phyloP scores from a whole-genome alignment of 345 rosid genomes.

The Citrus inodora region DNA sequence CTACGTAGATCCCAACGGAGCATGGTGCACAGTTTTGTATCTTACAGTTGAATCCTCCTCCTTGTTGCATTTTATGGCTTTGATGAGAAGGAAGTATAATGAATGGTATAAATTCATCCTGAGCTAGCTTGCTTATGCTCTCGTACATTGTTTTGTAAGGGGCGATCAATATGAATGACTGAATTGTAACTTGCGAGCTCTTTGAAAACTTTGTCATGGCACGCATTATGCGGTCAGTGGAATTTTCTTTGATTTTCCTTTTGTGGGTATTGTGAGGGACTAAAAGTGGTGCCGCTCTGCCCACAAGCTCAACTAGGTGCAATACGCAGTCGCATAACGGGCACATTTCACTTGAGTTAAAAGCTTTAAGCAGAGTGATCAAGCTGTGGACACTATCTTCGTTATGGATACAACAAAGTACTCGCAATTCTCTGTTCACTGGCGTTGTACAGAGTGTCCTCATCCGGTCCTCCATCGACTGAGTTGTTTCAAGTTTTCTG shows the following conservation, averaged over 20 bases:
- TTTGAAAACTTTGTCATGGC: conserved; percentile 22
- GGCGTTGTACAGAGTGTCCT: conserved; percentile 11
- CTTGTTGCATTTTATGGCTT: not conserved
- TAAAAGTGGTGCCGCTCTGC: conserved; percentile 22
- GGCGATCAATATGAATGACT: conserved; percentile 21
- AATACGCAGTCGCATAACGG: conserved; percentile 13
- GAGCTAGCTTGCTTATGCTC: conserved; percentile 27
- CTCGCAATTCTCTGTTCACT: conserved; percentile 8
- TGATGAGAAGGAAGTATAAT: conserved; percentile 24
- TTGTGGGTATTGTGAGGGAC: conserved; percentile 14
- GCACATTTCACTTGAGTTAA: conserved; percentile 2
- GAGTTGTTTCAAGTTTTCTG: not conserved
- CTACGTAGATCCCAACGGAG: conserved; percentile 31
- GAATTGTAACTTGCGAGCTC: conserved; percentile 4
- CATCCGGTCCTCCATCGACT: not conserved
- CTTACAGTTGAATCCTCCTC: not conserved
- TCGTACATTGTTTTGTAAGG: conserved; percentile 29
- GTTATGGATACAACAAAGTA: conserved; percentile 26
- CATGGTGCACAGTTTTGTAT: conserved; percentile 21
- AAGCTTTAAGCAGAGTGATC: conserved; percentile 30
- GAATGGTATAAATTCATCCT: conserved; percentile 14
- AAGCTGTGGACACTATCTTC: conserved; percentile 29
- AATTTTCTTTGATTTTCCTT: not conserved
- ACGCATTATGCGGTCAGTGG: conserved; percentile 17
- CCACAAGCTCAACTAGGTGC: conserved; percentile 23